Base-by-base conservation (phyloP, 306 rosid genomes). In the Corylus avellana region DNA sequence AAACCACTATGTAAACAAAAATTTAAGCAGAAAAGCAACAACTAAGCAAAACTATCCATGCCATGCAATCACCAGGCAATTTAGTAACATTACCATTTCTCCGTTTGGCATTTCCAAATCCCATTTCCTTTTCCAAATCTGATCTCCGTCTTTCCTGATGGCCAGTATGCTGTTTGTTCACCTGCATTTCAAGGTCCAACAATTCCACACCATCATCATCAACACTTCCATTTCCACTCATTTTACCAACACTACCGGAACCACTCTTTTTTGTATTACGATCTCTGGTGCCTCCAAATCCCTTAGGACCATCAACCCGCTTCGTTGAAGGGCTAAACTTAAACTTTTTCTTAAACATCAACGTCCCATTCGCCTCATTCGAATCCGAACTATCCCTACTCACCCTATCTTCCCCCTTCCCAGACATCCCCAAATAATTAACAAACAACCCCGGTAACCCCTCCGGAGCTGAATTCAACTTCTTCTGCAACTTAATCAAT, bases 11-110 rank as follows among this genome's bases (percentile, higher is more conserved):
- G 16, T 57, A 78, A 64, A 32, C 49, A 66, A 66, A 37, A 66
- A 8, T 53, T 16, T 4, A 69, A 50, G 2, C 46, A 39, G 46
- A 37, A 10, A 22, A 35, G 1, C 59, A 78, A 84, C 1, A 67
- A 5, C 22, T 13, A 75, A 78, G 63, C 73, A 46, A 83, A 73
- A 61, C 50, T 53, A 80, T 63, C 53, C 37, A 74, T 47, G 44
- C 67, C 12, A 51, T 39, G 72, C 73, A 64, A 68, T 3, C 18
- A 18, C 42, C 14, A 7, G 50, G 58, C 66, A 48, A 88, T 51
- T 79, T 58, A 82, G 72, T 75, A 78, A 16, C 85, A 75, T 87
- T 94, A 90, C 98, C 94, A 51, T 81, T 87, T 77, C 84, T 77
- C 32, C 59, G 69, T 69, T 78, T 71, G 49, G 56, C 50, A 27